phyloP scores from a whole-genome alignment of 176 grass and related monocot genomes.

The Avena insularis region DNA sequence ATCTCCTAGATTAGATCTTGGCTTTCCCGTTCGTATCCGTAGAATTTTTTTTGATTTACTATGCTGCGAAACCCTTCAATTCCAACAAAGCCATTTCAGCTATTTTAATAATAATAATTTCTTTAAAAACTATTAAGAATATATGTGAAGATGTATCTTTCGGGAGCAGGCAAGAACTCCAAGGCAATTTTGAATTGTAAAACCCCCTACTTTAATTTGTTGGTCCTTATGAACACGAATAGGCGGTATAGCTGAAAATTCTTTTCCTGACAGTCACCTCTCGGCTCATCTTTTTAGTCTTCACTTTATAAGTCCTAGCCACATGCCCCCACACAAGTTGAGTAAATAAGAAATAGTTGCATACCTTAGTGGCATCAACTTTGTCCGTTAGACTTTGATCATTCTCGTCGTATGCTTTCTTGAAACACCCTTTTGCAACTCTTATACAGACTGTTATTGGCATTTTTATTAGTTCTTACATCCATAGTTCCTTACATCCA shows the following conservation, averaged over 20 bases:
- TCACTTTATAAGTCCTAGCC: conserved; percentile 50
- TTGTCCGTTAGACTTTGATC: conserved; percentile 82
- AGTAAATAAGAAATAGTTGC: conserved; percentile 27
- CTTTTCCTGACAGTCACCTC: conserved; percentile 72
- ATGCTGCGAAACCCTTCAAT: no score
- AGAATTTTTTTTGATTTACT: no score
- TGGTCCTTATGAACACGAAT: conserved; percentile 66
- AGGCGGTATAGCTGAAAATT: conserved; percentile 81
- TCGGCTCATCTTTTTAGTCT: conserved; percentile 96
- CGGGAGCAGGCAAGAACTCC: conserved; percentile 65
- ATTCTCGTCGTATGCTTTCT: conserved; percentile 80
- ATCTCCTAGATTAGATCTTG: no score
- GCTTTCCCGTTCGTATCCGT: no score
- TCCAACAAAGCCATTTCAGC: conserved; percentile 11
- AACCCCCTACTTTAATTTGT: conserved; percentile 76
- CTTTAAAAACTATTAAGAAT: background rate
- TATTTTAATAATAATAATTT: conserved; percentile 24
- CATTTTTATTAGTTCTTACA: conserved; percentile 54
- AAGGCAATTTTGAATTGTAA: conserved; percentile 57
- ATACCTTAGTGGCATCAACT: conserved; percentile 89
- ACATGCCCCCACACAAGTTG: conserved; percentile 2
- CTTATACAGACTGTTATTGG: conserved; percentile 24
- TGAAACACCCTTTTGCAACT: conserved; percentile 90
- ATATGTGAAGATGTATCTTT: conserved; percentile 53
- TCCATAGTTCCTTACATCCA: conserved; percentile 46